phyloP scores from a whole-genome alignment of 768 basidiomycete species.

The Pulveroboletus sp. region DNA sequence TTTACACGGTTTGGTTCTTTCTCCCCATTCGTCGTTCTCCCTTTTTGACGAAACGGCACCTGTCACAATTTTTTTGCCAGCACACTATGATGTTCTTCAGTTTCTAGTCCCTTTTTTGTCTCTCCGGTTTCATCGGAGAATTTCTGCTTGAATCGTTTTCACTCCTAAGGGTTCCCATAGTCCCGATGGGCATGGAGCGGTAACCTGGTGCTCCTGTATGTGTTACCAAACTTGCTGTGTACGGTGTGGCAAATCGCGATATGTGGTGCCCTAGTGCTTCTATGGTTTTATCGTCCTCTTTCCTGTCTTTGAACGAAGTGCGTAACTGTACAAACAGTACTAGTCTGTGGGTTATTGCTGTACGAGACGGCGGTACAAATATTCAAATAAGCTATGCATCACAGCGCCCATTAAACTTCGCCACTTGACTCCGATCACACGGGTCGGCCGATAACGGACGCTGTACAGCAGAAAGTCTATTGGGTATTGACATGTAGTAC shows the following conservation, averaged over 20 bases:
- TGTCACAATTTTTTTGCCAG: slow-evolving; percentile 15
- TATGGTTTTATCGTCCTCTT: not conserved
- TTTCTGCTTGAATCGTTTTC: not conserved
- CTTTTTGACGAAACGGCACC: slow-evolving; percentile 19
- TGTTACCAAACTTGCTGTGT: slow-evolving; percentile 1
- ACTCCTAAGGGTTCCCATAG: slow-evolving; percentile 6
- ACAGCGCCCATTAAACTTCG: not conserved
- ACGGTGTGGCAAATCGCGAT: not conserved
- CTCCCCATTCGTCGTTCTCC: not conserved
- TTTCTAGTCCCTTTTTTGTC: not conserved
- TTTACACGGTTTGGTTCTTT: not conserved
- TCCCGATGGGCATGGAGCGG: not conserved
- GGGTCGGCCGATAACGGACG: not conserved
- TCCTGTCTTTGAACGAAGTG: not conserved
- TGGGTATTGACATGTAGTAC: slow-evolving; percentile 24
- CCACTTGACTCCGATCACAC: not conserved
- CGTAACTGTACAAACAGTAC: not conserved
- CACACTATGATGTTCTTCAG: not conserved
- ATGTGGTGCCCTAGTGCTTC: slow-evolving; percentile 3
- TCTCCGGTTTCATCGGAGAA: slow-evolving; percentile 8
- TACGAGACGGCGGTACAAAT: not conserved
- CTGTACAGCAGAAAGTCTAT: slow-evolving; percentile 14
- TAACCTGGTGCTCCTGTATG: slow-evolving; percentile 7
- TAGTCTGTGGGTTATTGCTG: not conserved
- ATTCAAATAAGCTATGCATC: not conserved